Evolutionary conservation across 2,329 filamentous ascomycete genomes (phyloP).

Genomic region (Pseudocercospora fuligena): DNA sequence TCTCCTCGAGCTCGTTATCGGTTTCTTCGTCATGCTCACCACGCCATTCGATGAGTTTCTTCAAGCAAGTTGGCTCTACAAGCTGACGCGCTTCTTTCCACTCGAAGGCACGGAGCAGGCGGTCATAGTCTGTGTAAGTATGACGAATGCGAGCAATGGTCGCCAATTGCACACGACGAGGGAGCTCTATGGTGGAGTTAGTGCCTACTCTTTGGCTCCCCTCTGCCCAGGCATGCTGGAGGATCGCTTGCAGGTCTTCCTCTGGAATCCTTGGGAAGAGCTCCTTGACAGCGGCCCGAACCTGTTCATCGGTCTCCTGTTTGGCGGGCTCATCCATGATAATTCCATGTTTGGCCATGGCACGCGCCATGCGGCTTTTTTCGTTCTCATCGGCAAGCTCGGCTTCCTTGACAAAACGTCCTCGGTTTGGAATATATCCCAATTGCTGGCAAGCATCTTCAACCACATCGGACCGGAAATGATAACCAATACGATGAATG

Average conservation of each 20-base stretch:
- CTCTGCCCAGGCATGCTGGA: constrained; percentile 65
- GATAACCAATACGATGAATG: constrained; percentile 65
- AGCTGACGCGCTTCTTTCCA: constrained; percentile 60
- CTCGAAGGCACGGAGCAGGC: constrained; percentile 55
- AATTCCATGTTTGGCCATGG: constrained; percentile 43
- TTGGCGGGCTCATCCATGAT: constrained; percentile 30
- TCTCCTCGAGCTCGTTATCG: constrained; percentile 60
- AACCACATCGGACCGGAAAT: constrained; percentile 66
- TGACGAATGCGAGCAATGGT: constrained; percentile 67
- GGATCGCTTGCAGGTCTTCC: constrained; percentile 61
- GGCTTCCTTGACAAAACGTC: constrained; percentile 35
- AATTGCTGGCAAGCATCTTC: constrained; percentile 60
- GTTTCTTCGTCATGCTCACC: constrained; percentile 60
- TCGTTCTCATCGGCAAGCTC: constrained; percentile 32
- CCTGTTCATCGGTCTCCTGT: constrained; percentile 53
- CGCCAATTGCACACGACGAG: constrained; percentile 64
- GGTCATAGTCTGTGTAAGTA: constrained; percentile 66
- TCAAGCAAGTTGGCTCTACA: constrained; percentile 61
- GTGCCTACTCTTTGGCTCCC: constrained; percentile 64
- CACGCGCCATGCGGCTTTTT: constrained; percentile 38
- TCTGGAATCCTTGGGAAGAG: constrained; percentile 67
- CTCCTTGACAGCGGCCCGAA: constrained; percentile 63
- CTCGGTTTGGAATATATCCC: constrained; percentile 47
- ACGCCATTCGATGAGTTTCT: constrained; percentile 65
- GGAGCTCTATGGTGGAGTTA: constrained; percentile 57